Percentiles rank a stretch among this genome's conserved stretches.
Conservation (phyloP, 805 yeast genomes). For the Ogataea thermomethanolica region DNA sequence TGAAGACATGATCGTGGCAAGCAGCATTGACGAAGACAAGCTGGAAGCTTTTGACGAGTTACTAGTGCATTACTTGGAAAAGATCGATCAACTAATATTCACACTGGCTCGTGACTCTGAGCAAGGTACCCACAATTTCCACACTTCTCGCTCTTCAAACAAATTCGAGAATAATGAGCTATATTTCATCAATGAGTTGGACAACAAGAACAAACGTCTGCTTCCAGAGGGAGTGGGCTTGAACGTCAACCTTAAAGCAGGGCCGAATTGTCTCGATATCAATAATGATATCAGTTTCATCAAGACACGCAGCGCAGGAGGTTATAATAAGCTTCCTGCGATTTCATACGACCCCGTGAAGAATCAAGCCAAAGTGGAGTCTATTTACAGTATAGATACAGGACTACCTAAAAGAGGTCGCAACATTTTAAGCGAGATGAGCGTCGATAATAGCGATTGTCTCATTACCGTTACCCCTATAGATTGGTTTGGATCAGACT, state of each 20-base stretch:
- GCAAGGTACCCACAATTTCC: conserved; percentile 22
- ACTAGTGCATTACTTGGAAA: conserved; percentile 12
- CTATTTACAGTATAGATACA: conserved; percentile 19
- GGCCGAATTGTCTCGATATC: conserved; percentile 38
- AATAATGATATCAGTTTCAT: conserved; percentile 29
- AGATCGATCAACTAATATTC: conserved; percentile 13
- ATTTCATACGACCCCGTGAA: conserved; percentile 9
- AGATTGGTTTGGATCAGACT: conserved; percentile 22
- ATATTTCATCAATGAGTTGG: conserved; percentile 12
- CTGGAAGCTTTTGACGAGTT: conserved; percentile 11
- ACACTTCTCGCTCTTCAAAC: conserved; percentile 15
- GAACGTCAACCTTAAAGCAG: conserved; percentile 40
- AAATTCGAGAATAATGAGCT: conserved; percentile 3
- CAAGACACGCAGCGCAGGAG: conserved; percentile 45
- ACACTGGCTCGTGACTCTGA: conserved; percentile 4
- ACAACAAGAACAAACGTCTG: conserved; percentile 24
- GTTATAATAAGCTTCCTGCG: conserved; percentile 22
- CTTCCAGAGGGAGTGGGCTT: conserved; percentile 47
- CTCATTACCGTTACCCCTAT: conserved; percentile 22
- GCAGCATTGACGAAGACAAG: conserved; percentile 13
- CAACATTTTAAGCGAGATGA: conserved; percentile 17
- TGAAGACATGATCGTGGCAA: not conserved
- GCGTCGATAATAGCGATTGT: conserved; percentile 18
- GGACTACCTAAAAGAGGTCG: conserved; percentile 10
- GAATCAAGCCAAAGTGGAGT: conserved; percentile 10